These are phyloP conservation scores for Colletotrichum siamense DNA, from an alignment of 2,329 filamentous ascomycete genomes.

Conservation along the genomic window DNA sequence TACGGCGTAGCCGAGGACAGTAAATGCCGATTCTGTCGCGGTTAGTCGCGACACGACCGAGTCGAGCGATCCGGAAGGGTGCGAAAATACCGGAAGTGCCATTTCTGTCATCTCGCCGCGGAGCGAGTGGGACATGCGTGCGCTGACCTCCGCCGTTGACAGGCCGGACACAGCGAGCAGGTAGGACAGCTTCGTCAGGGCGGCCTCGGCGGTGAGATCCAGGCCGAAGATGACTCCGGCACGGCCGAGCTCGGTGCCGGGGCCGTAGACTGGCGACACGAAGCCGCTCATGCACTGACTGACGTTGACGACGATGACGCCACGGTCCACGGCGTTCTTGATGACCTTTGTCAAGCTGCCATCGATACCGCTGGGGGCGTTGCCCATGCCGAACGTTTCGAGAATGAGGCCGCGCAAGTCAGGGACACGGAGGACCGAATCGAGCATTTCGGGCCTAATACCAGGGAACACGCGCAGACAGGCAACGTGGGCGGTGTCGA, in stretches of 20 bases:
- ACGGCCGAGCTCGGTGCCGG: conserved; percentile 77
- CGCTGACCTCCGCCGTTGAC: conserved; percentile 69
- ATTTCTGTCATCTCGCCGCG: conserved; percentile 87
- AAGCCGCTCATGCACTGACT: conserved; percentile 85
- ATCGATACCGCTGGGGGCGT: conserved; percentile 83
- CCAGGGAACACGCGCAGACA: conserved; percentile 91
- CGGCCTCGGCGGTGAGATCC: conserved; percentile 89
- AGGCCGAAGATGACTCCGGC: conserved; percentile 89
- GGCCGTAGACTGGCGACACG: conserved; percentile 79
- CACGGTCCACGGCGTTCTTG: conserved; percentile 76
- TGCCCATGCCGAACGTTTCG: conserved; percentile 93
- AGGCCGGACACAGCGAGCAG: conserved; percentile 73
- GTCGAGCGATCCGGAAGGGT: conserved; percentile 64
- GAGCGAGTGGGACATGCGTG: conserved; percentile 75
- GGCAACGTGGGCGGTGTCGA: conserved; percentile 88
- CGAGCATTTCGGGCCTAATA: conserved; percentile 92
- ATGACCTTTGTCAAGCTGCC: conserved; percentile 81
- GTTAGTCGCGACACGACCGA: conserved; percentile 48
- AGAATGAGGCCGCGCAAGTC: conserved; percentile 82
- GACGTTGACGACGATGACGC: conserved; percentile 87
- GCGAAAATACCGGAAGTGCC: conserved; percentile 75
- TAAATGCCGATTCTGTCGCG: conserved; percentile 66
- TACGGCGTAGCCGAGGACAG: conserved; percentile 81
- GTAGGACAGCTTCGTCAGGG: conserved; percentile 89
- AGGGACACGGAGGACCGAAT: conserved; percentile 79